phyloP scores from a whole-genome alignment of 306 rosid species.

The Glycine latifolia region DNA sequence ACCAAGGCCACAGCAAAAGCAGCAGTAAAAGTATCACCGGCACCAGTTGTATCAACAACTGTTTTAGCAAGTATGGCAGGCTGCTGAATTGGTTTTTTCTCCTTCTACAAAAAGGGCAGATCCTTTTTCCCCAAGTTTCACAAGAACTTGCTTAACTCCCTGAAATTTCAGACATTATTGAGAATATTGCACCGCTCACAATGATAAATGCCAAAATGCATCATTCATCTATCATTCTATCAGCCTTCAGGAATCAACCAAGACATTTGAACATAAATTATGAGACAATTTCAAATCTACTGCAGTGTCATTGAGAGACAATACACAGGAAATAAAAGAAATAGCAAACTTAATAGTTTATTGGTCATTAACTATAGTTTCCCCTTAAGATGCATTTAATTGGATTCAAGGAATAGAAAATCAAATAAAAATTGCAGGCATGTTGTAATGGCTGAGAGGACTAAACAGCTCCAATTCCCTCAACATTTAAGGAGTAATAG shows the following conservation, averaged over 20 bases:
- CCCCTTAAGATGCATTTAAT: slow-evolving; percentile 12
- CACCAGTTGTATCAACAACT: slow-evolving; percentile 91
- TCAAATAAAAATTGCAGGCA: not conserved
- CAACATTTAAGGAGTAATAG: not conserved
- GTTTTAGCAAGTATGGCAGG: slow-evolving; percentile 63
- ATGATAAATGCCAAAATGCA: not conserved
- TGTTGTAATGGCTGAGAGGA: not conserved
- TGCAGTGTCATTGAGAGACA: slow-evolving; percentile 10
- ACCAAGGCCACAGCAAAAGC: slow-evolving; percentile 91
- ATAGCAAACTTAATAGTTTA: slow-evolving; percentile 10
- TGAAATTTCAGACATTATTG: slow-evolving; percentile 46
- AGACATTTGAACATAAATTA: not conserved
- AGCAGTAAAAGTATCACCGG: slow-evolving; percentile 94
- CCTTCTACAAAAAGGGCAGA: slow-evolving; percentile 85
- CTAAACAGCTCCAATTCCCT: slow-evolving; percentile 1
- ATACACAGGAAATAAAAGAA: not conserved
- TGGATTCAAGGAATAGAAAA: slow-evolving; percentile 11
- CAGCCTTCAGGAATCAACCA: slow-evolving; percentile 27
- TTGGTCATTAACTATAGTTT: not conserved
- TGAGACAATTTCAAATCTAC: slow-evolving; percentile 8
- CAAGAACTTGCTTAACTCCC: slow-evolving; percentile 92
- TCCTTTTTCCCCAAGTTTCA: slow-evolving; percentile 87
- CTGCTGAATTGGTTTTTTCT: slow-evolving; percentile 79
- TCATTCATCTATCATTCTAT: slow-evolving; percentile 26
- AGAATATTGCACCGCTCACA: not conserved